Evolutionary conservation across 2,329 filamentous ascomycete species (phyloP).

Genomic region (Phaeosphaeriaceae sp.): DNA sequence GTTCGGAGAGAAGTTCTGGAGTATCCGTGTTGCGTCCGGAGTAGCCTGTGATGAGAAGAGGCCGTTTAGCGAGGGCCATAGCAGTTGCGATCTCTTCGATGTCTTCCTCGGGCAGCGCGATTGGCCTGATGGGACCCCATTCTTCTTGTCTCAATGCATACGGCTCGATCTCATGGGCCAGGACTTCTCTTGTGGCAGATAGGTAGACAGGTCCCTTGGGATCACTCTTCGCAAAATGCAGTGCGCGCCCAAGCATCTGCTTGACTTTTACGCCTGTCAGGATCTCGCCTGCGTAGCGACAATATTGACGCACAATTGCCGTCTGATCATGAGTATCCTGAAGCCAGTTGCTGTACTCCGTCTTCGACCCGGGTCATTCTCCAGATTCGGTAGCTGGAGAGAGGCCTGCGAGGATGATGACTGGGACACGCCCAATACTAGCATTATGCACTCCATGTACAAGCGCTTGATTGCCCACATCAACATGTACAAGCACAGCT

Average conservation of each 20-base stretch:
- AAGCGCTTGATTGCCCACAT: conserved; percentile 81
- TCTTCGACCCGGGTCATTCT: conserved; percentile 74
- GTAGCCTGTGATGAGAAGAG: conserved; percentile 76
- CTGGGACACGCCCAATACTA: conserved; percentile 75
- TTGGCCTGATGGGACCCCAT: conserved; percentile 76
- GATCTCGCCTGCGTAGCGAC: conserved; percentile 82
- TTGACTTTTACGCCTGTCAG: conserved; percentile 87
- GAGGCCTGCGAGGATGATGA: conserved; percentile 80
- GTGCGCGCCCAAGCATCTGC: conserved; percentile 84
- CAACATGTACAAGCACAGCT: conserved; percentile 80
- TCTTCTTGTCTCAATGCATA: conserved; percentile 67
- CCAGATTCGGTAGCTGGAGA: conserved; percentile 80
- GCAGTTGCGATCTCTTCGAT: conserved; percentile 68
- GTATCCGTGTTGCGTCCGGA: conserved; percentile 72
- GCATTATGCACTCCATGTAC: conserved; percentile 83
- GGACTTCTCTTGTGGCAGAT: conserved; percentile 78
- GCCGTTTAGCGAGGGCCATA: conserved; percentile 69
- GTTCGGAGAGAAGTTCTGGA: conserved; percentile 68
- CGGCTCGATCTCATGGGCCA: conserved; percentile 78
- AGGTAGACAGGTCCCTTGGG: conserved; percentile 84
- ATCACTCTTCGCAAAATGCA: conserved; percentile 81
- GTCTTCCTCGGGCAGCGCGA: conserved; percentile 65
- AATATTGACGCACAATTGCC: conserved; percentile 83
- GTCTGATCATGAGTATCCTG: conserved; percentile 85
- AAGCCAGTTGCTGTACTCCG: conserved; percentile 88